Conservation (phyloP, 2,329 filamentous ascomycete genomes). For the Alternaria rosae region DNA sequence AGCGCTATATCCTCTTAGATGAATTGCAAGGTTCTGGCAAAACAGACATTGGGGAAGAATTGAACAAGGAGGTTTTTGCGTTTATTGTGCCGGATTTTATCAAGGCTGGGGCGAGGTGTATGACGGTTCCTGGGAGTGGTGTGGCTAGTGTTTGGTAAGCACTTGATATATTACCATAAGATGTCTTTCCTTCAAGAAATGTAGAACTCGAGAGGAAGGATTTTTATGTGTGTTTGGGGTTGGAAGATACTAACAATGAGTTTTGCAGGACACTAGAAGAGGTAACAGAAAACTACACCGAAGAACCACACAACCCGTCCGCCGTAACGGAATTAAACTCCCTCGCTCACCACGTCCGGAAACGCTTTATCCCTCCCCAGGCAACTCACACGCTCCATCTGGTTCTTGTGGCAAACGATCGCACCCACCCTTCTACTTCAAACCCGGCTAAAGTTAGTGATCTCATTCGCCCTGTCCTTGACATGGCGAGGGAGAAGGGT, state of each 20-base stretch:
- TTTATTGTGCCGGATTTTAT: background rate
- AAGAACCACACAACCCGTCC: background rate
- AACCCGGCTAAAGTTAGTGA: conserved; percentile 6
- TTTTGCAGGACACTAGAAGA: background rate
- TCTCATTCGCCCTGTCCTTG: conserved; percentile 10
- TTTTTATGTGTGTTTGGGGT: background rate
- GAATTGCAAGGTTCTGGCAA: background rate
- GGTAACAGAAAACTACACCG: background rate
- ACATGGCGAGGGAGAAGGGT: conserved; percentile 9
- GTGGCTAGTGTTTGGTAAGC: conserved; percentile 15
- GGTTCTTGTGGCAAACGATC: conserved; percentile 9
- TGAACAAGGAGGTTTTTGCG: conserved; percentile 7
- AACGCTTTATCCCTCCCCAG: background rate
- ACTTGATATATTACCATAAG: background rate
- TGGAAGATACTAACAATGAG: background rate
- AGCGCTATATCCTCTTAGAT: conserved; percentile 7
- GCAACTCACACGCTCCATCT: conserved; percentile 9
- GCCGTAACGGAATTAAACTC: conserved; percentile 4
- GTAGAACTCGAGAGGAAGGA: background rate
- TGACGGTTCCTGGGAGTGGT: conserved; percentile 9
- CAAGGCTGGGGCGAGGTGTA: conserved; percentile 2
- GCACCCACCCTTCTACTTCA: background rate
- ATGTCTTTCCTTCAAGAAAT: background rate
- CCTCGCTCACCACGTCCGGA: background rate
- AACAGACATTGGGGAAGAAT: background rate